Conservation (phyloP, 257 asterid species). For the Verbena officinalis region DNA sequence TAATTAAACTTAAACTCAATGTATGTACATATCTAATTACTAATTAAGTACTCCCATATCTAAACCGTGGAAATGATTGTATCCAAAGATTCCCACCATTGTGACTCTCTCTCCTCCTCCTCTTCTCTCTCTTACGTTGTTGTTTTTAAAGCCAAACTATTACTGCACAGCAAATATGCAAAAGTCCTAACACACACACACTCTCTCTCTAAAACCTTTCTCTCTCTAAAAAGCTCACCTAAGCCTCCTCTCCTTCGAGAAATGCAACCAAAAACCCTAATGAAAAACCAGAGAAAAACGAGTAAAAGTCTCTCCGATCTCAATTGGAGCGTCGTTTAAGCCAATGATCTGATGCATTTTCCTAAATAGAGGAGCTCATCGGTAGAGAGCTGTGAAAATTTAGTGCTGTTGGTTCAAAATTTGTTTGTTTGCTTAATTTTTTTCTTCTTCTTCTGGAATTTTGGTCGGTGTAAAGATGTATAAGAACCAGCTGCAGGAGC, state of each 20-base stretch:
- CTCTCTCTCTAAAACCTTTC: slow-evolving; percentile 29
- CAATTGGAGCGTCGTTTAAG: slow-evolving; percentile 32
- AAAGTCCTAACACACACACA: slow-evolving; percentile 28
- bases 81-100: slow-evolving; percentile 31
- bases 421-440: slow-evolving; percentile 3
- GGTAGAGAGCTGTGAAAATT: slow-evolving; percentile 10
- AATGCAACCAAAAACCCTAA: slow-evolving; percentile 51
- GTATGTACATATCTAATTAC: too few relatives aligned
- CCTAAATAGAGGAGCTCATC: neutral
- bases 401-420: slow-evolving; percentile 26
- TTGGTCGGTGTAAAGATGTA: slow-evolving; percentile 49
- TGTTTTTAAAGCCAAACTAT: slow-evolving; percentile 35
- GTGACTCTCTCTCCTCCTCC: slow-evolving; percentile 19
- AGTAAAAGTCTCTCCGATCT: slow-evolving; percentile 34
- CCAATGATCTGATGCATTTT: slow-evolving; percentile 41
- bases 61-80: slow-evolving; percentile 31
- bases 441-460: slow-evolving; percentile 3
- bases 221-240: slow-evolving; percentile 37
- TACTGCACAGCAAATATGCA: slow-evolving; percentile 41
- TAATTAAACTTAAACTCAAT: neutral
- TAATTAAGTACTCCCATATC: neutral
- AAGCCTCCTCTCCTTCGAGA: slow-evolving; percentile 29
- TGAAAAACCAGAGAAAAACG: slow-evolving; percentile 9
- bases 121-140: slow-evolving; percentile 30
- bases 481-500: slow-evolving; percentile 92